A percentile compares a stretch with the other conserved stretches of the same genome.
phyloP scores from a whole-genome alignment of 2,329 filamentous ascomycete genomes.

The Pestalotiopsis sp. region DNA sequence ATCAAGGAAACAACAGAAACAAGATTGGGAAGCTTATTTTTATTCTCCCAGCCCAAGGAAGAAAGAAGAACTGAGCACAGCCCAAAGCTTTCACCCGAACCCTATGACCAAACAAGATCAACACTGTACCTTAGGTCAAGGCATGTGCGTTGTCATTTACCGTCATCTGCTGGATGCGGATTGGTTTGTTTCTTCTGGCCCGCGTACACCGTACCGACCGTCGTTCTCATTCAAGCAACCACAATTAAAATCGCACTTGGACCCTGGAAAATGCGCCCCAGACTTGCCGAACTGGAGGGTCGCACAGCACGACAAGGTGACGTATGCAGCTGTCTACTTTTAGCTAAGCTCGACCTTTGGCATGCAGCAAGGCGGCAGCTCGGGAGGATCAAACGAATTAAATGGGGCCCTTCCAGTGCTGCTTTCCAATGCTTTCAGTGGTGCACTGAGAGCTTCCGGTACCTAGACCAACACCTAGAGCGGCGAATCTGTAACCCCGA shows the following conservation, averaged over 20 bases:
- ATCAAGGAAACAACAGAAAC: too few relatives aligned
- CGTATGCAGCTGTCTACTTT: constrained; percentile 3
- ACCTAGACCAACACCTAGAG: background rate
- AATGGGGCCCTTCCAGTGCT: constrained; percentile 3
- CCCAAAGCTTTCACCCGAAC: too few relatives aligned
- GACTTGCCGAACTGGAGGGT: background rate
- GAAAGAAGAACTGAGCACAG: too few relatives aligned
- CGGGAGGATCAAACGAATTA: background rate
- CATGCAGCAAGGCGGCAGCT: background rate
- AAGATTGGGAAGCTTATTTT: too few relatives aligned
- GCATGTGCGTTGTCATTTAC: background rate
- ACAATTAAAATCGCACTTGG: background rate
- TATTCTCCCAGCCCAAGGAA: too few relatives aligned
- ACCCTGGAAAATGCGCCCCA: background rate
- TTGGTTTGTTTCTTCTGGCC: background rate
- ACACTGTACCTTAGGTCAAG: too few relatives aligned
- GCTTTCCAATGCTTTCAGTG: background rate
- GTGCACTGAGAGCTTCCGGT: background rate
- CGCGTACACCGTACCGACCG: too few relatives aligned
- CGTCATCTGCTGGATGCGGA: background rate
- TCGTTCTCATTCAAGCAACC: too few relatives aligned
- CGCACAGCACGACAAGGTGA: constrained; percentile 1
- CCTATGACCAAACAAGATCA: too few relatives aligned
- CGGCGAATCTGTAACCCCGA: constrained; percentile 15
- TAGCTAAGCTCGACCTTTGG: background rate